These are phyloP conservation scores for Plectosphaerella sp. DNA, from an alignment of 2,329 filamentous ascomycete species.

Conservation along the genomic window DNA sequence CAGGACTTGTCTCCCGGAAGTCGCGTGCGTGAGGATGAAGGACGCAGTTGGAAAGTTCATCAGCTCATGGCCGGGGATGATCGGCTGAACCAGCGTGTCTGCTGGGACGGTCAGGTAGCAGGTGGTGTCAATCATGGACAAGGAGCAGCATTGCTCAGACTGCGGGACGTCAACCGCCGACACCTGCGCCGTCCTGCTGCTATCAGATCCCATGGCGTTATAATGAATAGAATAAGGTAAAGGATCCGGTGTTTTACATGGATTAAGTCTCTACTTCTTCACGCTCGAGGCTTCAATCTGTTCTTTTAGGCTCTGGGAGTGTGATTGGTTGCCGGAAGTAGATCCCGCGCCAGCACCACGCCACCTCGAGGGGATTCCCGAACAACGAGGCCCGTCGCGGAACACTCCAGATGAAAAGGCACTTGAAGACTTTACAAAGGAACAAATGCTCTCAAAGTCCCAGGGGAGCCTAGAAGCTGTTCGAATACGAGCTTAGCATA, in stretches of 20 bases:
- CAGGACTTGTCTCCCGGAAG: not conserved
- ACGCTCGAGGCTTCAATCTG: not conserved
- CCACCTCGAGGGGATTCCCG: not conserved
- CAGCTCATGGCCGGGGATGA: conserved; percentile 6
- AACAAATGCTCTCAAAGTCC: not conserved
- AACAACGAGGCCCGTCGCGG: not conserved
- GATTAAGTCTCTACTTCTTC: not conserved
- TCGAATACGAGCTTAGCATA: not conserved
- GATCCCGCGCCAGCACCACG: not conserved
- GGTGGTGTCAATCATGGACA: conserved; percentile 4
- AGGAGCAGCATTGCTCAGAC: not conserved
- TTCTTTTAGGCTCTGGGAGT: not conserved
- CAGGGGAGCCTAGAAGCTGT: not conserved
- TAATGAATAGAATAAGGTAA: not conserved
- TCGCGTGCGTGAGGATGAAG: conserved; percentile 2
- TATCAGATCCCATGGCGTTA: not conserved
- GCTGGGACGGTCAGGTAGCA: conserved; percentile 2
- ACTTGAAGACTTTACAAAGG: not conserved
- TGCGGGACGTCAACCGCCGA: not conserved
- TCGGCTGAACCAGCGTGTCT: conserved; percentile 4
- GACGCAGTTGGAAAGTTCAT: conserved; percentile 5
- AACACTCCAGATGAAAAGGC: not conserved
- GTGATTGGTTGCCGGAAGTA: not conserved
- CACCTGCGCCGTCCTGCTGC: not conserved
- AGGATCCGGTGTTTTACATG: not conserved